phyloP scores from a whole-genome alignment of 2,329 filamentous ascomycete species.

The Zasmidium citrigriseum region DNA sequence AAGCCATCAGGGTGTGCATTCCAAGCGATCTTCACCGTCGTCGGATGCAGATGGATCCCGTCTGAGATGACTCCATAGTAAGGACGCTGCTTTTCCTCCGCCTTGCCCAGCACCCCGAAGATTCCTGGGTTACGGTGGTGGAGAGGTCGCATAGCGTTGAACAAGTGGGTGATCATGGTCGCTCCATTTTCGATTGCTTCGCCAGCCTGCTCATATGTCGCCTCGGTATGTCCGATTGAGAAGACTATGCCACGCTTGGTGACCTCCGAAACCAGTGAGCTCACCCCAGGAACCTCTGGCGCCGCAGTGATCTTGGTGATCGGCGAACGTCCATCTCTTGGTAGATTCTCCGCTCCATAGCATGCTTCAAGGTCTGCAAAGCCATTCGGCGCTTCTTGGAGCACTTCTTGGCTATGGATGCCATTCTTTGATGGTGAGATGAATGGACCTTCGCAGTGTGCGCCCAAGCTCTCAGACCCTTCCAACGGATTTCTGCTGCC shows the following conservation, averaged over 20 bases:
- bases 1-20: conserved; percentile 82
- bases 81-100: conserved; percentile 55
- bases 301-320: conserved; percentile 85
- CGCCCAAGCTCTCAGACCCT: conserved; percentile 84
- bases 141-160: conserved; percentile 58
- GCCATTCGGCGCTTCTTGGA: conserved; percentile 62
- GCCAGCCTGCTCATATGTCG: conserved; percentile 50
- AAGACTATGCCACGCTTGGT: conserved; percentile 67
- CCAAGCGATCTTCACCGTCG: conserved; percentile 85
- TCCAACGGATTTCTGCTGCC: conserved; percentile 59
- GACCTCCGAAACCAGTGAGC: conserved; percentile 67
- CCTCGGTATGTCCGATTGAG: conserved; percentile 60
- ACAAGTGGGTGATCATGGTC: conserved; percentile 55
- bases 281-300: conserved; percentile 69
- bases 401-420: conserved; percentile 74
- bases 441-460: conserved; percentile 90
- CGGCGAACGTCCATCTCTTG: conserved; percentile 37
- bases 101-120: conserved; percentile 77
- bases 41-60: conserved; percentile 86
- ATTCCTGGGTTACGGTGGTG: conserved; percentile 82
- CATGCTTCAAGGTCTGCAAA: conserved; percentile 68
- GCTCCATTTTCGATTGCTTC: conserved; percentile 51
- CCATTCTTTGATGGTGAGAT: conserved; percentile 81
- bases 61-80: conserved; percentile 90
- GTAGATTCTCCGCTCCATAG: conserved; percentile 72